Evolutionary conservation across 352 stramenopile genomes (phyloP).

Genomic region (Nothophytophthora sp.): DNA sequence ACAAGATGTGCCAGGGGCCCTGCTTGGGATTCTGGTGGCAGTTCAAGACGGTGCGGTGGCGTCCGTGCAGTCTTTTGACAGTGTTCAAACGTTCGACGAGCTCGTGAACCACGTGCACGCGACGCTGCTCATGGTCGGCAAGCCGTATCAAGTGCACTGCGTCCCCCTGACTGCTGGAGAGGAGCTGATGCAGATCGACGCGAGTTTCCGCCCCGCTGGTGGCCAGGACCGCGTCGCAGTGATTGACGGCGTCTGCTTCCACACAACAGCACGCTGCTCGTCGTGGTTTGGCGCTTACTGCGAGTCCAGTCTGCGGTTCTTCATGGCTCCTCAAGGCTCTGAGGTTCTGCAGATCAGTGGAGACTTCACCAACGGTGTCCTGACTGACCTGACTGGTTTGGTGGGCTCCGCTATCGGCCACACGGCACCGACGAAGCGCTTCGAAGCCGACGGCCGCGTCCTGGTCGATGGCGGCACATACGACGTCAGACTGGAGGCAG

Average conservation of each 20-base stretch:
- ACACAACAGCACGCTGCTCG: constrained; percentile 55
- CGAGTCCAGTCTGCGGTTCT: constrained; percentile 43
- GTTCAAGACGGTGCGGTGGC: constrained; percentile 18
- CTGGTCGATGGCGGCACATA: constrained; percentile 29
- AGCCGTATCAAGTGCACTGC: constrained; percentile 36
- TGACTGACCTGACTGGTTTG: constrained; percentile 44
- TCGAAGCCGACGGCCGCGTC: constrained; percentile 29
- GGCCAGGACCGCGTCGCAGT: constrained; percentile 2
- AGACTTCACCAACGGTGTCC: constrained; percentile 18
- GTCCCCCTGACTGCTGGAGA: constrained; percentile 33
- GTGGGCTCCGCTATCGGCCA: constrained; percentile 7
- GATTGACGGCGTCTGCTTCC: constrained; percentile 63
- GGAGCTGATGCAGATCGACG: constrained; percentile 49
- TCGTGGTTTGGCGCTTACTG: constrained; percentile 52
- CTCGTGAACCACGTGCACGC: constrained; percentile 29
- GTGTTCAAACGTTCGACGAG: constrained; percentile 25
- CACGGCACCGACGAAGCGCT: constrained; percentile 8
- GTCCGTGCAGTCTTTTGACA: constrained; percentile 40
- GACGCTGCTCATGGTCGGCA: constrained; percentile 5
- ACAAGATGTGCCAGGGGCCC: not conserved
- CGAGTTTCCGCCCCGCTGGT: constrained; percentile 23
- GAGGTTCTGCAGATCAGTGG: constrained; percentile 30
- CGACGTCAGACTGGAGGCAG: constrained; percentile 46
- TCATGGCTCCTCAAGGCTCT: constrained; percentile 30
- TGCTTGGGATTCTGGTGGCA: constrained; percentile 23